Percentiles rank a stretch among this genome's conserved stretches.
phyloP scores from a whole-genome alignment of 768 basidiomycete species.

The Mycena galopus region DNA sequence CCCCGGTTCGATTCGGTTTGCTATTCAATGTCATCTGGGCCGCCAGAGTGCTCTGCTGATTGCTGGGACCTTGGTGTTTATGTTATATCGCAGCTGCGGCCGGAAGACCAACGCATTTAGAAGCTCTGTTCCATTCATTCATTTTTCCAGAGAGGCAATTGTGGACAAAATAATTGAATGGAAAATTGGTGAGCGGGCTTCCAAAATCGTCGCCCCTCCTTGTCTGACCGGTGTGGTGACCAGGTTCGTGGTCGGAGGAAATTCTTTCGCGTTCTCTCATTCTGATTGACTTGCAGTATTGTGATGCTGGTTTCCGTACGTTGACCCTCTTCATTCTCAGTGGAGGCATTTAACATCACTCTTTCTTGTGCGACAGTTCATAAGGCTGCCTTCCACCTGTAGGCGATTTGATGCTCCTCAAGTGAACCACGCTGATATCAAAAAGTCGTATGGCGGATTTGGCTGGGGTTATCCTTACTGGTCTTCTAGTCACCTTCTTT shows the following conservation, averaged over 20 bases:
- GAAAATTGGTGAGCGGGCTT: slow-evolving; percentile 8
- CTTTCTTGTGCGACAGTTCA: too few relatives aligned
- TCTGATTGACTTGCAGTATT: background rate
- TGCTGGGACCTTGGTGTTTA: slow-evolving; percentile 1
- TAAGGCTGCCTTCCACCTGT: background rate
- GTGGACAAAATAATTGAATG: slow-evolving; percentile 12
- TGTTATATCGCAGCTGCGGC: background rate
- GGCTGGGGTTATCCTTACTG: background rate
- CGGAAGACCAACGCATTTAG: background rate
- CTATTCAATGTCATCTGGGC: slow-evolving; percentile 10
- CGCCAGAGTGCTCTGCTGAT: slow-evolving; percentile 13
- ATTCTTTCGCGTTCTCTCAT: background rate
- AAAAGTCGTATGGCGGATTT: background rate
- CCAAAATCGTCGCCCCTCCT: too few relatives aligned
- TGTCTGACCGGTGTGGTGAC: slow-evolving; percentile 2
- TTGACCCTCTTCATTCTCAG: too few relatives aligned
- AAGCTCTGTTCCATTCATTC: too few relatives aligned
- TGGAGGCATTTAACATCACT: too few relatives aligned
- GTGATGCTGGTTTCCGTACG: background rate
- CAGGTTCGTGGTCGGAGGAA: background rate
- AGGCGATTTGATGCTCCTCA: background rate
- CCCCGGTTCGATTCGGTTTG: background rate
- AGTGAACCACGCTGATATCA: background rate
- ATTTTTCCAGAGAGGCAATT: background rate
- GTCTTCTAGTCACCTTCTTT: slow-evolving; percentile 21